phyloP scores from a whole-genome alignment of 495 filamentous ascomycete genomes.

The Neurospora tetrasperma region DNA sequence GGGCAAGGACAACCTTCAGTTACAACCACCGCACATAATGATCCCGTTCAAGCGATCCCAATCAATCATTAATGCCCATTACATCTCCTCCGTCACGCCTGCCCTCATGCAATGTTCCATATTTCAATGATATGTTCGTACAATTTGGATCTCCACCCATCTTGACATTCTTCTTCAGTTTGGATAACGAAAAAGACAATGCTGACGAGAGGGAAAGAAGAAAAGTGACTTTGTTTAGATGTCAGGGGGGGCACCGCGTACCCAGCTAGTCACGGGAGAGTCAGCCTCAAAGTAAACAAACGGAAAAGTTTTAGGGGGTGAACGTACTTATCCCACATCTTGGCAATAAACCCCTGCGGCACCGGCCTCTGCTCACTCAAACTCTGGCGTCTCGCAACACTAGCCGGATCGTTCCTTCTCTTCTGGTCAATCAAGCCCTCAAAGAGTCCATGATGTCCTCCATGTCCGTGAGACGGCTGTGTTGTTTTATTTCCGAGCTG shows the following conservation, averaged over 20 bases:
- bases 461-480: slow-evolving; percentile 22
- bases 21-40: background rate
- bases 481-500: background rate
- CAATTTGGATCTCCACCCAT: background rate
- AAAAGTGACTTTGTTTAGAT: background rate
- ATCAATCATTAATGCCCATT: background rate
- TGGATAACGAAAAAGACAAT: background rate
- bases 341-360: slow-evolving; percentile 29
- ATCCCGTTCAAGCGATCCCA: background rate
- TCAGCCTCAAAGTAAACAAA: background rate
- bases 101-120: background rate
- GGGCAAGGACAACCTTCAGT: background rate
- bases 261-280: background rate
- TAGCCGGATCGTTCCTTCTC: slow-evolving; percentile 28
- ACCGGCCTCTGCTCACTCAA: slow-evolving; percentile 34
- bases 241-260: background rate
- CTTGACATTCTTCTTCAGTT: background rate
- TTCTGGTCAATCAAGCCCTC: slow-evolving; percentile 34
- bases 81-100: background rate
- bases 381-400: slow-evolving; percentile 32
- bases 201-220: background rate
- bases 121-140: background rate
- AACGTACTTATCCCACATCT: slow-evolving; percentile 37
- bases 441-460: slow-evolving; percentile 17
- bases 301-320: too few relatives aligned